These are phyloP conservation scores for Chaetomiaceae sp. DNA, from an alignment of 2,329 filamentous ascomycete species.

Conservation along the genomic window DNA sequence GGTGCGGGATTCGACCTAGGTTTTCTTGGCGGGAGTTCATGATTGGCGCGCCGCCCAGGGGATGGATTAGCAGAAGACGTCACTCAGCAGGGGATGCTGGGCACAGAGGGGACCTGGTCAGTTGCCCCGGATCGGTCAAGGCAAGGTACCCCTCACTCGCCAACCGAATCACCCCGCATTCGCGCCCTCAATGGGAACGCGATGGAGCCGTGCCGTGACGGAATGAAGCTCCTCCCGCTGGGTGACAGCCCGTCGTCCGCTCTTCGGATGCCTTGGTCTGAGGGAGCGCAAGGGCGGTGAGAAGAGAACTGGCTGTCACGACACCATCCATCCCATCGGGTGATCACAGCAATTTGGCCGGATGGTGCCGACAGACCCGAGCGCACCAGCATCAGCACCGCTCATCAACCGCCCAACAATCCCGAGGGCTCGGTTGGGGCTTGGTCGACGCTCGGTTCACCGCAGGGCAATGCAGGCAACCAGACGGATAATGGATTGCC, in stretches of 20 bases:
- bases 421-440: not conserved
- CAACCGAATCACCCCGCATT: constrained; percentile 19
- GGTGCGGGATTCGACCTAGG: constrained; percentile 9
- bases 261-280: not conserved
- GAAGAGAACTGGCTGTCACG: not conserved
- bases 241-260: too few species aligned
- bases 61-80: constrained; percentile 18
- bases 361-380: constrained; percentile 20
- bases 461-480: constrained; percentile 1
- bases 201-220: not conserved
- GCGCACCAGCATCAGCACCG: constrained; percentile 1
- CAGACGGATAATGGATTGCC: not conserved
- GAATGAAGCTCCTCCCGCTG: too few species aligned
- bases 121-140: constrained; percentile 1
- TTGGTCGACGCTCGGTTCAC: constrained; percentile 5
- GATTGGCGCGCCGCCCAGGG: constrained; percentile 10
- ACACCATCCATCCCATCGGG: constrained; percentile 8
- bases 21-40: constrained; percentile 9
- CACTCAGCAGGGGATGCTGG: constrained; percentile 18
- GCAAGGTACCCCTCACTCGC: constrained; percentile 16
- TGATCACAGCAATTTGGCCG: constrained; percentile 13
- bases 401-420: not conserved
- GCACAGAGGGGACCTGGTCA: constrained; percentile 2
- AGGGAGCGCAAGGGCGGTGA: constrained; percentile 15
- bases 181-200: not conserved